phyloP scores from a whole-genome alignment of 129 eudicot genomes.

The Gnaphalium uliginosum region DNA sequence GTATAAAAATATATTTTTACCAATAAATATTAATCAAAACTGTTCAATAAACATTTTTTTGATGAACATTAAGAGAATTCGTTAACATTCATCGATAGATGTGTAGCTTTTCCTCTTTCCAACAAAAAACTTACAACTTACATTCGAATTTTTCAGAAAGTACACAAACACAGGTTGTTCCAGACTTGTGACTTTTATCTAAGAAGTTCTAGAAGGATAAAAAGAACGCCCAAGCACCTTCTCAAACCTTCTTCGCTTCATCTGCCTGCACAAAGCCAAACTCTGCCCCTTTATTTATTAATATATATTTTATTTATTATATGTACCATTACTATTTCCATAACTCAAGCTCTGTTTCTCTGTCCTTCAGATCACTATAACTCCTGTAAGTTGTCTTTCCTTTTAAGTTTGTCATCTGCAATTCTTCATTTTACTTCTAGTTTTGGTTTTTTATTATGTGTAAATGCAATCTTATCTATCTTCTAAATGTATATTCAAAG shows the following conservation, averaged over 20 bases:
- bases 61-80: too few relatives aligned
- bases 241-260: neutral
- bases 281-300: neutral
- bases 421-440: neutral
- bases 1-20: too few relatives aligned
- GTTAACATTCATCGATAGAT: too few relatives aligned
- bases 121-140: too few relatives aligned
- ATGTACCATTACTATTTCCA: neutral
- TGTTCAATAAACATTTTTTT: too few relatives aligned
- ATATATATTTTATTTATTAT: too few relatives aligned
- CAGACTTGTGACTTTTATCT: neutral
- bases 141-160: neutral
- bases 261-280: neutral
- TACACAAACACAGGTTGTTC: neutral
- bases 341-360: neutral
- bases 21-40: too few relatives aligned
- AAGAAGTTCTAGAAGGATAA: slow-evolving; percentile 1
- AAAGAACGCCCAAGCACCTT: slow-evolving; percentile 8
- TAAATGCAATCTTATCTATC: too few relatives aligned
- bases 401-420: neutral
- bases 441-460: too few relatives aligned
- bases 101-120: too few relatives aligned
- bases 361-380: neutral
- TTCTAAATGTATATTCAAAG: too few relatives aligned
- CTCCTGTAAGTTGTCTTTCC: neutral